Percentiles rank a stretch among this genome's conserved stretches.
phyloP scores from a whole-genome alignment of 768 basidiomycete genomes.

The Dioszegia aurantiaca region DNA sequence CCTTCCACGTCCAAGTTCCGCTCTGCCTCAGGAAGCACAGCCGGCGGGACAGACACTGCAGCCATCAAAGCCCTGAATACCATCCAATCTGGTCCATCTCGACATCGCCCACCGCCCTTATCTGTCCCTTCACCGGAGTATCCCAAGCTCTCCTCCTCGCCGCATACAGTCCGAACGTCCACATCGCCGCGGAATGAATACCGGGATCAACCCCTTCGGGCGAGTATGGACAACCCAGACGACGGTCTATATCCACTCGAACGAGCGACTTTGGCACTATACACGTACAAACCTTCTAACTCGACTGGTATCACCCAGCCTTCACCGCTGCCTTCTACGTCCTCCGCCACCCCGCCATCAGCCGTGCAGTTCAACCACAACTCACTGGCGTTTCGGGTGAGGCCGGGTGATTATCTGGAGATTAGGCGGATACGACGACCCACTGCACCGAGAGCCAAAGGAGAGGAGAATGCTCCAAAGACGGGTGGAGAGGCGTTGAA shows the following conservation, averaged over 20 bases:
- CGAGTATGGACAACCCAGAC: constrained; percentile 21
- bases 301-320: constrained; percentile 20
- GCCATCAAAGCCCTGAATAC: background rate
- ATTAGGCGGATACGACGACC: constrained; percentile 29
- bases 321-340: constrained; percentile 31
- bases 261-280: constrained; percentile 23
- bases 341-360: constrained; percentile 19
- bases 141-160: background rate
- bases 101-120: constrained; percentile 9
- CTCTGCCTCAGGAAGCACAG: background rate
- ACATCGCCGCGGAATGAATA: constrained; percentile 22
- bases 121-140: background rate
- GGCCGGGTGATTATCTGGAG: constrained; percentile 43
- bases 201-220: constrained; percentile 25
- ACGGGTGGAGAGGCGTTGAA: constrained; percentile 35
- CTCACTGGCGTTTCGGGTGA: constrained; percentile 32
- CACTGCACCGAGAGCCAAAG: background rate
- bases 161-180: background rate
- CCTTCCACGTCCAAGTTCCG: constrained; percentile 3
- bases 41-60: background rate
- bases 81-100: constrained; percentile 1
- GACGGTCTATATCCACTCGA: constrained; percentile 18
- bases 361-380: constrained; percentile 29
- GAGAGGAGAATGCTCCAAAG: constrained; percentile 62
- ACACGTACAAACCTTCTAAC: constrained; percentile 37